phyloP scores from a whole-genome alignment of 2,329 filamentous ascomycete species.

The Penicillium paneum region DNA sequence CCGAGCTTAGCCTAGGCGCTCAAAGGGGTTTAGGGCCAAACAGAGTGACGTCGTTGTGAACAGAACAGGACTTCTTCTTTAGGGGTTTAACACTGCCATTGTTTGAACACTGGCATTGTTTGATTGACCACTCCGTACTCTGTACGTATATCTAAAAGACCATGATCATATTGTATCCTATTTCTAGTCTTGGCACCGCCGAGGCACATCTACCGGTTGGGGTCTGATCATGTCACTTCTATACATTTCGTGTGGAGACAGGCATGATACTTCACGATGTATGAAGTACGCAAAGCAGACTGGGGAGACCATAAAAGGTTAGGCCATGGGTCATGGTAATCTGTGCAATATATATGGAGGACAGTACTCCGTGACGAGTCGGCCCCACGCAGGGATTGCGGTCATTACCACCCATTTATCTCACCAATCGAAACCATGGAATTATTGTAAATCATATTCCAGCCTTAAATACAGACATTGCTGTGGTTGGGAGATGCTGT shows the following conservation, averaged over 20 bases:
- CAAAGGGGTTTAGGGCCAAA: constrained; percentile 21
- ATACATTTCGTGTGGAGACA: neutral
- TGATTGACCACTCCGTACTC: neutral
- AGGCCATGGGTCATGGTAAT: neutral
- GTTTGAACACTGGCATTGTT: neutral
- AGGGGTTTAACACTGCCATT: too few relatives aligned
- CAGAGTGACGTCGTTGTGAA: constrained; percentile 32
- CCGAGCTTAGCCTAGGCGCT: constrained; percentile 17
- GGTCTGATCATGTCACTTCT: neutral
- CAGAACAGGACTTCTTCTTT: neutral
- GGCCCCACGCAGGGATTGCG: neutral
- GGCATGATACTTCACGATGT: neutral
- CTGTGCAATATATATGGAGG: constrained; percentile 1
- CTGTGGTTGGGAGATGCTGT: neutral
- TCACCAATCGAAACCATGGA: neutral
- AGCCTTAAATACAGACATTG: neutral
- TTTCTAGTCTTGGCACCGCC: neutral
- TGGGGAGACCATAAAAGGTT: neutral
- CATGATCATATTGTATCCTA: neutral
- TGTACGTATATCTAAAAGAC: too few relatives aligned
- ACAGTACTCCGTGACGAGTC: constrained; percentile 4
- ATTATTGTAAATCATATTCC: neutral
- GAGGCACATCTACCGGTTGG: neutral
- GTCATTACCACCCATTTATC: neutral
- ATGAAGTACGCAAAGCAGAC: neutral